Conservation (phyloP, 2,329 filamentous ascomycete species). For the Neofusicoccum parvum region DNA sequence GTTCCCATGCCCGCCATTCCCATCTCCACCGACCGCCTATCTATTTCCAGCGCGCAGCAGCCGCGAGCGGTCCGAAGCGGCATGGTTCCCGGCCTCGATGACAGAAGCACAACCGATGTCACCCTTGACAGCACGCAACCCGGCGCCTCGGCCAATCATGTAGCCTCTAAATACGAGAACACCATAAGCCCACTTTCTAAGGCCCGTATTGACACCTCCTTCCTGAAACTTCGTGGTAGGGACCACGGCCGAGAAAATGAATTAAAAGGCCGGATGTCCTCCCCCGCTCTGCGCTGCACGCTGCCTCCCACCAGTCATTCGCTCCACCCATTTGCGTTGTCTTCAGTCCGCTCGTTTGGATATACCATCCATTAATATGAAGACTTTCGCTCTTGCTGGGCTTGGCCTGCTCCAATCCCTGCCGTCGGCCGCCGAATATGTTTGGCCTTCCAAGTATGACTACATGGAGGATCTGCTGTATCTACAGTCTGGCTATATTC, state of each 20-base stretch:
- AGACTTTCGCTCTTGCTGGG: not conserved
- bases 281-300: not conserved
- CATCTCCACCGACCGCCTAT: too few species aligned
- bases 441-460: constrained; percentile 18
- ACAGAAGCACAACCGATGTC: not conserved
- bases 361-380: not conserved
- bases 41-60: not conserved
- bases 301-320: not conserved
- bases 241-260: not conserved
- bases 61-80: not conserved
- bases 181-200: not conserved
- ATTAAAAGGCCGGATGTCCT: not conserved
- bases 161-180: not conserved
- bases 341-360: not conserved
- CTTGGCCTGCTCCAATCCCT: not conserved
- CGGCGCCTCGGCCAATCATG: not conserved
- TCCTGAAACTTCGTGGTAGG: not conserved
- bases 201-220: not conserved
- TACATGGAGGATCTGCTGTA: constrained; percentile 7
- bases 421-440: constrained; percentile 5
- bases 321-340: not conserved
- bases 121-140: not conserved
- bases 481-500: constrained; percentile 11
- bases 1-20: too few species aligned
- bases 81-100: not conserved